Base-by-base conservation (phyloP, 176 grass and related monocot genomes). In the Lolium multiflorum region DNA sequence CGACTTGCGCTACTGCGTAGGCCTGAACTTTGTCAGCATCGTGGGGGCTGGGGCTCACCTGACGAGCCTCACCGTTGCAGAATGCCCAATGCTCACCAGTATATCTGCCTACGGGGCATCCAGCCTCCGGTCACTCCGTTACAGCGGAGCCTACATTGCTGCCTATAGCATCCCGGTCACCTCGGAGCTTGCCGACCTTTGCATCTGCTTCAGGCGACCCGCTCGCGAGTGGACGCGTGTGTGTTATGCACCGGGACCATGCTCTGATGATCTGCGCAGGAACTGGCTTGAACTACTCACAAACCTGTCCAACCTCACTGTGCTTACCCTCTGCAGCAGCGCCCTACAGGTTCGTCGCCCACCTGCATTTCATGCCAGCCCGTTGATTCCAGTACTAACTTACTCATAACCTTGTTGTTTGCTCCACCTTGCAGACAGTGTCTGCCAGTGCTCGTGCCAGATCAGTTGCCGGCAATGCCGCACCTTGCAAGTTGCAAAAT, bases 321-420 rank as follows among this genome's bases (percentile, higher is more conserved):
- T 77, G 20, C 78, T 91, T 44, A 93, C 81, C 14, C 26, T 95
- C 47, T 93, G 91, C 85, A 91, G 82, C 78, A 62, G 26, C 64
- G 73, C 77, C 13, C 94, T 93, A 83, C 81, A 43, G 80, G 94
- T 91, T 78, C 67, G 77, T 81, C 46, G 3, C 11, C 44, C 64
- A 7, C 39, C 39, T 70, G 9, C 18, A 69, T 81, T 38, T 44
- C 35, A 58, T 58, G 18, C 58, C 11, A 20, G 8, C 47, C 7
- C 1, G 72, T 17, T 39, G 76, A 31, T 52, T 28, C 17, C 28
- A 18, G 4, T 59, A 8, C 0, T 21, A 9, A 50, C 3, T 79
- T 9, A 9, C 67, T 52, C 41, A 73, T 43, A 62, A 22, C 1
- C 12, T 59, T 22, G 9, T 22, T 64, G 31, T n/a, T 64, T 67